Conservation (phyloP, 768 basidiomycete species). For the Brasilioporus rufonigricans region DNA sequence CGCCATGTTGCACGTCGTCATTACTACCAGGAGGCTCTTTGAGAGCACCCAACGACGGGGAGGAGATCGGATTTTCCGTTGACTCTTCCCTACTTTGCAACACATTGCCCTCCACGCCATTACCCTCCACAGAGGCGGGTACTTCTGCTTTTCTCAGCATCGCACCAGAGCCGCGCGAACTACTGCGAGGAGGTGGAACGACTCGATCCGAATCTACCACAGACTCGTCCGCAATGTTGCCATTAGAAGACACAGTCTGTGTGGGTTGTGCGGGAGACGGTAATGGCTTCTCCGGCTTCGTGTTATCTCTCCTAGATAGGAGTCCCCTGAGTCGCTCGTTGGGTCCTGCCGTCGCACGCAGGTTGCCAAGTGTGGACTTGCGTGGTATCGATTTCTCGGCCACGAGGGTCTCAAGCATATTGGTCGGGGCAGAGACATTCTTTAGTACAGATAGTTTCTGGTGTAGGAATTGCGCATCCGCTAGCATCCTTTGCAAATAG, state of each 20-base stretch:
- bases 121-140: conserved; percentile 2
- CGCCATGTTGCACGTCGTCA: conserved; percentile 1
- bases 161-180: conserved; percentile 14
- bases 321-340: conserved; percentile 40
- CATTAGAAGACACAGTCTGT: conserved; percentile 9
- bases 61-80: conserved; percentile 13
- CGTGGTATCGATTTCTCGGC: conserved; percentile 69
- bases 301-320: conserved; percentile 29
- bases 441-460: conserved; percentile 73
- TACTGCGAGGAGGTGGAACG: conserved; percentile 20
- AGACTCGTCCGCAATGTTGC: conserved; percentile 9
- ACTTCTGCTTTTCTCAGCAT: conserved; percentile 8
- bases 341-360: conserved; percentile 23
- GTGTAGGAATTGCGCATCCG: conserved; percentile 75
- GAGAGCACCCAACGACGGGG: neutral
- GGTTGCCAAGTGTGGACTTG: conserved; percentile 26
- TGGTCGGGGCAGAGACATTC: conserved; percentile 67
- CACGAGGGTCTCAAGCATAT: conserved; percentile 83
- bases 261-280: conserved; percentile 27
- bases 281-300: conserved; percentile 27
- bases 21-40: conserved; percentile 9
- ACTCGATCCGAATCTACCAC: conserved; percentile 19
- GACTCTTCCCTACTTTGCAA: conserved; percentile 5
- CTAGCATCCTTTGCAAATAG: conserved; percentile 57
- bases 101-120: neutral